Evolutionary conservation across 768 basidiomycete genomes (phyloP).

Genomic region (Leucocoprinus birnbaumii): DNA sequence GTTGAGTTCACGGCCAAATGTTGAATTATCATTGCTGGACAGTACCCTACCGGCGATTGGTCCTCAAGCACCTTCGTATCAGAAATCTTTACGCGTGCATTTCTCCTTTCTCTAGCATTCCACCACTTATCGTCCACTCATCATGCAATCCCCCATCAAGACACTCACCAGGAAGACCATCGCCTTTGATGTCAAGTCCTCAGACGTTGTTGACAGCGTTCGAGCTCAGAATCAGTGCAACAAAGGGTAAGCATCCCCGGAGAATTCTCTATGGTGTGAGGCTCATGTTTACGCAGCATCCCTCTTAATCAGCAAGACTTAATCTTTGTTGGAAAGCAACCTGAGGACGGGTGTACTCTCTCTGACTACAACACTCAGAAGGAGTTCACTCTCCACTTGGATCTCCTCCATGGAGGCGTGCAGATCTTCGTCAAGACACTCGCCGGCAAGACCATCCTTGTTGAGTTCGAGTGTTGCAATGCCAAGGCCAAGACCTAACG

Average conservation of each 20-base stretch:
- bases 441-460: slow-evolving; percentile 92
- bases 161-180: slow-evolving; percentile 89
- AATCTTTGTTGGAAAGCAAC: slow-evolving; percentile 96
- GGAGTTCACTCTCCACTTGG: slow-evolving; percentile 88
- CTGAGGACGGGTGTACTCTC: slow-evolving; percentile 90
- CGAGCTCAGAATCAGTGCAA: slow-evolving; percentile 86
- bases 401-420: slow-evolving; percentile 90
- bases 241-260: slow-evolving; percentile 46
- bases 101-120: slow-evolving; percentile 14
- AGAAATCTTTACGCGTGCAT: too few species aligned
- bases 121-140: slow-evolving; percentile 17
- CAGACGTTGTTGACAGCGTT: slow-evolving; percentile 74
- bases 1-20: too few species aligned
- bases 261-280: neutral
- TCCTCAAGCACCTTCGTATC: too few species aligned
- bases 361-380: slow-evolving; percentile 95
- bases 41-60: too few species aligned
- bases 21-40: too few species aligned
- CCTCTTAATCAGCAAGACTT: slow-evolving; percentile 91
- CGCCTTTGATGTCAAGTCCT: slow-evolving; percentile 82
- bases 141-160: slow-evolving; percentile 54
- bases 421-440: slow-evolving; percentile 82
- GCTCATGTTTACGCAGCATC: slow-evolving; percentile 37
- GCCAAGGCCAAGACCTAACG: too few species aligned
- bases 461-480: too few species aligned